These are phyloP conservation scores for Candida broadrunensis DNA, from an alignment of 805 yeast genomes.

Conservation along the genomic window DNA sequence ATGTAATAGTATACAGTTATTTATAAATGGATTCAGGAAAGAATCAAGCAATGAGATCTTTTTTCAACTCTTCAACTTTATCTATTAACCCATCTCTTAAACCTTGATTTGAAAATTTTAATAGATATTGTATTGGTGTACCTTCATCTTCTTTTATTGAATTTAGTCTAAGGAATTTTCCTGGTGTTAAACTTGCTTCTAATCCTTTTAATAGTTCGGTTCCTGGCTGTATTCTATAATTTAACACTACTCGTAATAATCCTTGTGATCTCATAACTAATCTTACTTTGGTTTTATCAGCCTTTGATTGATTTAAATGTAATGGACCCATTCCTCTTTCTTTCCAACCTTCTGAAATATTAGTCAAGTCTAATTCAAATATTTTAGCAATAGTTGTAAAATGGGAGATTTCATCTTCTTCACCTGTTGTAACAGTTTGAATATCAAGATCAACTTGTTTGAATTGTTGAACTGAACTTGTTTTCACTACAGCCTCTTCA, in stretches of 20 bases:
- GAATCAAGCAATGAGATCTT: background rate
- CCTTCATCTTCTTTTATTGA: conserved; percentile 57
- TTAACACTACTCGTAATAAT: conserved; percentile 75
- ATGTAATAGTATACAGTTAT: too few species aligned
- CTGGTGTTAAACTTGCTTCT: conserved; percentile 80
- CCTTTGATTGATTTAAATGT: conserved; percentile 62
- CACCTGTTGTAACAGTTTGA: conserved; percentile 75
- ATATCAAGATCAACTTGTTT: conserved; percentile 56
- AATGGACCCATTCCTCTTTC: conserved; percentile 89
- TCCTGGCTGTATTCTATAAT: conserved; percentile 61
- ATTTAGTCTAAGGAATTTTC: conserved; percentile 76
- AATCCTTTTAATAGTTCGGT: conserved; percentile 74
- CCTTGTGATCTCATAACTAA: conserved; percentile 91
- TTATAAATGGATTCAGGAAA: too few species aligned
- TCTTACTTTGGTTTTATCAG: conserved; percentile 48
- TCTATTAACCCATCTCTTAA: conserved; percentile 59
- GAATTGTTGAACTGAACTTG: conserved; percentile 30
- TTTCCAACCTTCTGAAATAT: conserved; percentile 82
- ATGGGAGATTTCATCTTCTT: conserved; percentile 74
- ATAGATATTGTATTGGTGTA: conserved; percentile 77
- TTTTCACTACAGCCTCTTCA: conserved; percentile 11
- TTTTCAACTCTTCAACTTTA: conserved; percentile 36
- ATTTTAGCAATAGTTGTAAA: conserved; percentile 74
- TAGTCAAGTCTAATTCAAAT: conserved; percentile 67
- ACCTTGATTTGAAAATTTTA: conserved; percentile 65